Evolutionary conservation across 345 rosid species (phyloP).

Genomic region (Aegle marmelos): DNA sequence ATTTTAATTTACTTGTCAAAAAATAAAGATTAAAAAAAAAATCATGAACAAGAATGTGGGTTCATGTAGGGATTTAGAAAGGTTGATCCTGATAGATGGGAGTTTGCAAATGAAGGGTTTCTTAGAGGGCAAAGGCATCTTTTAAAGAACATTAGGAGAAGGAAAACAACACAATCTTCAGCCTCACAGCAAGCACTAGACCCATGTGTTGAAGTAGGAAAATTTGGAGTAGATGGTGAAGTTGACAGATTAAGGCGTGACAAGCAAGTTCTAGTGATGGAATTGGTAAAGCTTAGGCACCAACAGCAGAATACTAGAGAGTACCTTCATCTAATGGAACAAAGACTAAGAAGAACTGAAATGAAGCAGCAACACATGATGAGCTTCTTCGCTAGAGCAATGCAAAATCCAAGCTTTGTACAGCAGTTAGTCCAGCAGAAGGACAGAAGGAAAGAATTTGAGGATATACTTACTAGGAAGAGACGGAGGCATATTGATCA

Average conservation of each 20-base stretch:
- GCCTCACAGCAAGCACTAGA: conserved; percentile 48
- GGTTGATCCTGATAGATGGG: conserved; percentile 96
- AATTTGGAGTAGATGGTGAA: conserved; percentile 62
- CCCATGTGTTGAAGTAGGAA: conserved; percentile 62
- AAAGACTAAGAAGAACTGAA: conserved; percentile 54
- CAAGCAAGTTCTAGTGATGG: conserved; percentile 60
- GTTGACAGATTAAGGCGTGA: conserved; percentile 51
- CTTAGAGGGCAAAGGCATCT: conserved; percentile 71
- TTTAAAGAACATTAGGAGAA: conserved; percentile 57
- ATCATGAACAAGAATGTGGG: conserved; percentile 21
- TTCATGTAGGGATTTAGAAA: conserved; percentile 84
- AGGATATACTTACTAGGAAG: conserved; percentile 52
- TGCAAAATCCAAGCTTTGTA: conserved; percentile 60
- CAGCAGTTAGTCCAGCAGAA: conserved; percentile 52
- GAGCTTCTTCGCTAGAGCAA: conserved; percentile 71
- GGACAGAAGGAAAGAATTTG: conserved; percentile 48
- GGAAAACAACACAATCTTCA: conserved; percentile 36
- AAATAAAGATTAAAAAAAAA: too few relatives aligned
- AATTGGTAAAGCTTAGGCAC: conserved; percentile 61
- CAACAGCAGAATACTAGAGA: conserved; percentile 56
- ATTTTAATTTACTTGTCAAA: too few relatives aligned
- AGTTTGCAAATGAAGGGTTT: conserved; percentile 74
- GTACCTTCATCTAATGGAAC: conserved; percentile 47
- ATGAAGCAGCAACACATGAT: conserved; percentile 65
- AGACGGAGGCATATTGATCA: conserved; percentile 49